Base-by-base conservation (phyloP, 495 filamentous ascomycete species). In the Astrothelium subdiscretum region DNA sequence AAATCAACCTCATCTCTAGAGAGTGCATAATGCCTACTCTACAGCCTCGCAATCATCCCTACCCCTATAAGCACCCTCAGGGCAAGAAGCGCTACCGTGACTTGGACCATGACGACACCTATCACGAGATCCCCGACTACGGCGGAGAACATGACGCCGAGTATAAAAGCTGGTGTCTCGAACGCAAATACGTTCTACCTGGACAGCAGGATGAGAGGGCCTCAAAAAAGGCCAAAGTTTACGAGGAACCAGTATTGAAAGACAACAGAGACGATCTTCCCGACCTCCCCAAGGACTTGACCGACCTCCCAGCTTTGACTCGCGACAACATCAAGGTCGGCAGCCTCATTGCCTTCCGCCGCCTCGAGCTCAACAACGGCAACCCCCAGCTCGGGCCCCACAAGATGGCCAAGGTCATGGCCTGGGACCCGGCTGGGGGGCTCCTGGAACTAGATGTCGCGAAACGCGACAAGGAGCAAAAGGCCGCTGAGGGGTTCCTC, bases 41-140 rank as follows among this genome's bases (percentile, higher is more conserved):
- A 24, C 66, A 62, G 61, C 77, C 96, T 32, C 90, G 82, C 61
- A 80, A 85, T 24, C 92, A 94, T 0, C 88, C 89, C 2, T 97
- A 95, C 69, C 94, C 94, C 0, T 98, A 97, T 66, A 76, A 85
- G 13, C 90, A 95, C 48, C 22, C 48, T 6, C 8, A 26, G 22
- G 20, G 48, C 22, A 38, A 38, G 15, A 6, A 38, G 8, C 15
- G 35, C 35, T 38, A 6, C 35, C 35, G 8, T 38, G 15, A n/a
- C n/a, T n/a, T n/a, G n/a, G n/a, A n/a, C n/a, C n/a, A n/a, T n/a
- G n/a, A n/a, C n/a, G n/a, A n/a, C n/a, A n/a, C n/a, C n/a, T n/a
- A n/a, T n/a, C n/a, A n/a, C n/a, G n/a, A n/a, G n/a, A n/a, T n/a
- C n/a, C n/a, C n/a, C n/a, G n/a, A n/a, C n/a, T n/a, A n/a, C n/a